Evolutionary conservation across 2,329 filamentous ascomycete genomes (phyloP).

Genomic region (Elsinoe batatas): DNA sequence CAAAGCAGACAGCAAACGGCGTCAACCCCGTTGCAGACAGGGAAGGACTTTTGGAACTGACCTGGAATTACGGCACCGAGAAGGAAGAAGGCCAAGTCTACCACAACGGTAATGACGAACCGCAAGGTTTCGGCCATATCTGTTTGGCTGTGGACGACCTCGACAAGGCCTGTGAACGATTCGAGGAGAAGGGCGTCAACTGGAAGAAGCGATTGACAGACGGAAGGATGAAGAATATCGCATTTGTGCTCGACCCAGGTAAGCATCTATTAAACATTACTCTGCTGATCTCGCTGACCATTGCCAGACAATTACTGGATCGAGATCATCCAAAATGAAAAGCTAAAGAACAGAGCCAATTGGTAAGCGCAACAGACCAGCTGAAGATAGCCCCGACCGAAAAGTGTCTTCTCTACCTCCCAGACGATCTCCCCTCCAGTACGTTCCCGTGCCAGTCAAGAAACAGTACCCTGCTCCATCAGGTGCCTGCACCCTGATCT

Average conservation of each 20-base stretch:
- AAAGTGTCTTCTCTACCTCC: too few species aligned
- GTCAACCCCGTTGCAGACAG: conserved; percentile 53
- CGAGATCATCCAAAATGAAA: conserved; percentile 67
- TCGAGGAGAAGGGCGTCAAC: conserved; percentile 69
- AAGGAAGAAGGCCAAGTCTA: conserved; percentile 77
- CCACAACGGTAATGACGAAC: conserved; percentile 83
- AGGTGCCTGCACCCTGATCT: too few species aligned
- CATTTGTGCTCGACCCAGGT: conserved; percentile 62
- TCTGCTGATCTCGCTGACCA: conserved; percentile 14
- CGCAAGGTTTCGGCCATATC: conserved; percentile 90
- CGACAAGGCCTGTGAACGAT: conserved; percentile 75
- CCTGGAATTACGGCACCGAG: conserved; percentile 76
- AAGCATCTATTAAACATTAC: not conserved
- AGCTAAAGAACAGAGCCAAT: conserved; percentile 35
- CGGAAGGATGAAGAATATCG: conserved; percentile 83
- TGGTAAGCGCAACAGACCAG: not conserved
- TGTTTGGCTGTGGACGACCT: conserved; percentile 80
- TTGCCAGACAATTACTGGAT: conserved; percentile 76
- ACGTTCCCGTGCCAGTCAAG: too few species aligned
- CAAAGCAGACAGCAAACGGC: conserved; percentile 45
- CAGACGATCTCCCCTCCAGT: too few species aligned
- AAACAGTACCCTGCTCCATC: too few species aligned
- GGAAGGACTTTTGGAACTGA: conserved; percentile 83
- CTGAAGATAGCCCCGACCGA: not conserved
- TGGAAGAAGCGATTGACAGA: conserved; percentile 97